Evolutionary conservation across 2,329 filamentous ascomycete species (phyloP).

Genomic region (Fusarium neocosmosporiellum): DNA sequence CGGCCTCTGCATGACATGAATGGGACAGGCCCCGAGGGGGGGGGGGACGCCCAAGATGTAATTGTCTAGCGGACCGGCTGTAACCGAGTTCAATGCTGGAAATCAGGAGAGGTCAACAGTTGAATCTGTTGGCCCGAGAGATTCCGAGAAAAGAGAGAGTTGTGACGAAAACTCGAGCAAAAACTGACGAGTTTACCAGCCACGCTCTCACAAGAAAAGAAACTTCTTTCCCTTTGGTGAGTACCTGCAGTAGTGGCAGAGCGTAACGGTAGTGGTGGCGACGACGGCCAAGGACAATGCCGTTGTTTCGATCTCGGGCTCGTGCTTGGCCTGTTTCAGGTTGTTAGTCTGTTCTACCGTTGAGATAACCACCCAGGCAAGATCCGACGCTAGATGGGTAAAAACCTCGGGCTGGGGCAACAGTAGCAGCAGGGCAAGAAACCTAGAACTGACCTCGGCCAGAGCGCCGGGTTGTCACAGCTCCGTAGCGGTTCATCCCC

Average conservation of each 20-base stretch:
- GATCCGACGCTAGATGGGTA: slow-evolving; percentile 24
- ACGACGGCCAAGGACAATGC: slow-evolving; percentile 12
- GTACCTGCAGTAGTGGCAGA: slow-evolving; percentile 4
- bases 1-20: slow-evolving; percentile 30
- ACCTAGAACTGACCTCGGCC: slow-evolving; percentile 10
- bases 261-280: slow-evolving; percentile 6
- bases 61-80: neutral
- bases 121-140: slow-evolving; percentile 4
- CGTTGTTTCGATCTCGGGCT: slow-evolving; percentile 28
- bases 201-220: slow-evolving; percentile 6
- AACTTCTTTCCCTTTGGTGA: neutral
- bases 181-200: slow-evolving; percentile 22
- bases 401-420: slow-evolving; percentile 1
- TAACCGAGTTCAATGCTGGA: neutral
- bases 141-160: slow-evolving; percentile 14
- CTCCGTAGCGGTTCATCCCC: neutral
- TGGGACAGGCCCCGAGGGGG: neutral
- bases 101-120: neutral
- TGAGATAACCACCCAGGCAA: slow-evolving; percentile 26
- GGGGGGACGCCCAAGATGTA: neutral
- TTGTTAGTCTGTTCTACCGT: slow-evolving; percentile 29
- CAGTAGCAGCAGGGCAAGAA: neutral
- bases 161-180: neutral
- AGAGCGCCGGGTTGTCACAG: slow-evolving; percentile 1
- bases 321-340: slow-evolving; percentile 33